Evolutionary conservation across 441 rosid genomes (phyloP).

Genomic region (Macaranga tanarius): DNA sequence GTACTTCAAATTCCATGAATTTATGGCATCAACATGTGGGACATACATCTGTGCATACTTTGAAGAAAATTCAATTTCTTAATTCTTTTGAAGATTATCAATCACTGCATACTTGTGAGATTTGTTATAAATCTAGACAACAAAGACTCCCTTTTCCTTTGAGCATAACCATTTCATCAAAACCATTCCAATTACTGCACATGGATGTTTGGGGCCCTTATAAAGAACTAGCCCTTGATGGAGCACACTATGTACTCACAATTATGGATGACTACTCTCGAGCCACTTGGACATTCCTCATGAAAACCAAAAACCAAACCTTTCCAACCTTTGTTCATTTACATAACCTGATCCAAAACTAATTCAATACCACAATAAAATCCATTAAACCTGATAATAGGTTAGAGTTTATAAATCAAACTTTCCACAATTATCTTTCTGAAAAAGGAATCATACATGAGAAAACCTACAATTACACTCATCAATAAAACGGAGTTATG

Average conservation of each 20-base stretch:
- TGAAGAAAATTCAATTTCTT: background rate
- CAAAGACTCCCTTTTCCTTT: background rate
- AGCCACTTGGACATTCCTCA: background rate
- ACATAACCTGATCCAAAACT: background rate
- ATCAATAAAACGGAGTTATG: background rate
- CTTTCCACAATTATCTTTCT: background rate
- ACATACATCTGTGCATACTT: too few species aligned
- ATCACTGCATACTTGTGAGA: too few species aligned
- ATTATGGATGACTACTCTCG: background rate
- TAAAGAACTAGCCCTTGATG: background rate
- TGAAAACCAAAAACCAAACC: background rate
- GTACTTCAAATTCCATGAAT: too few species aligned
- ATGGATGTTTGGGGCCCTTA: constrained; percentile 1
- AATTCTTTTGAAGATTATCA: background rate
- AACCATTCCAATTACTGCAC: background rate
- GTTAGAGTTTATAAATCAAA: background rate
- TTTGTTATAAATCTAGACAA: background rate
- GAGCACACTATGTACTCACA: background rate
- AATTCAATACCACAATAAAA: background rate
- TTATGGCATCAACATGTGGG: too few species aligned
- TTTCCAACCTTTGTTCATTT: background rate
- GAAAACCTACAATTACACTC: background rate
- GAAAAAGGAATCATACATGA: background rate
- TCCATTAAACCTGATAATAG: background rate
- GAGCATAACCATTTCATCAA: background rate